Percentiles rank a stretch among this genome's conserved stretches.
Conservation (phyloP, 164 flowering plant genomes). For the Sedum album region DNA sequence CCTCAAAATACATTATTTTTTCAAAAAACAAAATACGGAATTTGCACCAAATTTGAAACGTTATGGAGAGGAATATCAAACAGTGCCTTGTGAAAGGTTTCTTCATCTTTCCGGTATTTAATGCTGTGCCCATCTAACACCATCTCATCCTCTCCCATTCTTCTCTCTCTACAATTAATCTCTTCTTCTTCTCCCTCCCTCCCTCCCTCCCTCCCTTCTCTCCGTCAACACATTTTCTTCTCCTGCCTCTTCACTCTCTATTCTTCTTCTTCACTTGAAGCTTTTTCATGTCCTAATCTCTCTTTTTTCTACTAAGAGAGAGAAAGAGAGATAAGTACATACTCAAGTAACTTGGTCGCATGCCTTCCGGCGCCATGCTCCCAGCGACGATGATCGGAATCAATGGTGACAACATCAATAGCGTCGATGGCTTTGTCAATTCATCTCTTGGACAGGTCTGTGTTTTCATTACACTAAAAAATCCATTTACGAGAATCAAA, state of each 20-base stretch:
- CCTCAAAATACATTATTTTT: too few relatives aligned
- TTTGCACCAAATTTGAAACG: neutral
- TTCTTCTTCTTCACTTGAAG: slow-evolving; percentile 1
- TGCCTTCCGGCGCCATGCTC: neutral
- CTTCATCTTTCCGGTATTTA: neutral
- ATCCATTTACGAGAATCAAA: too few relatives aligned
- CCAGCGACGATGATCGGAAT: slow-evolving; percentile 6
- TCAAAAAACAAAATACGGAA: neutral
- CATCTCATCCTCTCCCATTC: neutral
- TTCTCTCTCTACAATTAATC: slow-evolving; percentile 6
- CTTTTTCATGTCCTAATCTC: neutral
- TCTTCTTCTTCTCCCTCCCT: slow-evolving; percentile 5
- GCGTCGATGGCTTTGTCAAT: slow-evolving; percentile 1
- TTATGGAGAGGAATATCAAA: slow-evolving; percentile 3
- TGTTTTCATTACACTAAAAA: neutral
- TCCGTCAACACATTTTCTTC: slow-evolving; percentile 1
- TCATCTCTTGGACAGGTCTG: neutral
- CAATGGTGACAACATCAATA: slow-evolving; percentile 1
- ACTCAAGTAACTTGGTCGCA: neutral
- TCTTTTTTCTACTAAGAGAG: neutral
- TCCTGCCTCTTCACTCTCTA: neutral
- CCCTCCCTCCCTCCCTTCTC: neutral
- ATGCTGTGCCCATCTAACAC: slow-evolving; percentile 7
- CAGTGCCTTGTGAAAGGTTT: slow-evolving; percentile 2
- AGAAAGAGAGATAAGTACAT: neutral